phyloP scores from a whole-genome alignment of 352 stramenopile genomes.

The Pythium sp. region DNA sequence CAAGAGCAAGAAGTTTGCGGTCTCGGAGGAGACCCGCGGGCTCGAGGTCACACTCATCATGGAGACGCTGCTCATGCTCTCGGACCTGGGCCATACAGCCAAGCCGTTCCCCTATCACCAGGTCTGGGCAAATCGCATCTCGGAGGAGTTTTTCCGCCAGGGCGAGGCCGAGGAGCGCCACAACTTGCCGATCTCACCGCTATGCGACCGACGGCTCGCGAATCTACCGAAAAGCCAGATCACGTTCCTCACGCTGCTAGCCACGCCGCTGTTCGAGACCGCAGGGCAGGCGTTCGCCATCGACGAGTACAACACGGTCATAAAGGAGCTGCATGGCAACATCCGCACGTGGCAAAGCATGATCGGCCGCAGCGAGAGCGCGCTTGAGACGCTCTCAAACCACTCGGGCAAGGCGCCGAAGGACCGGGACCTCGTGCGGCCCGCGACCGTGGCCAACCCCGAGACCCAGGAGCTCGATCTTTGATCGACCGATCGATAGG shows the following conservation, averaged over 20 bases:
- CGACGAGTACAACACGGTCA: conserved; percentile 52
- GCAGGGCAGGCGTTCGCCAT: conserved; percentile 57
- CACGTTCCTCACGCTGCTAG: conserved; percentile 61
- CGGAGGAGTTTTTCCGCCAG: conserved; percentile 68
- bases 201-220: conserved; percentile 57
- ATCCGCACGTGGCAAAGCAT: conserved; percentile 46
- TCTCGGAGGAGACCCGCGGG: conserved; percentile 41
- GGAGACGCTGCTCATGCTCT: conserved; percentile 73
- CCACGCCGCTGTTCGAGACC: conserved; percentile 60
- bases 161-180: conserved; percentile 59
- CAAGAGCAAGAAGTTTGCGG: conserved; percentile 63
- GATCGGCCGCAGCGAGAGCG: conserved; percentile 30
- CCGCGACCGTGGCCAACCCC: not conserved
- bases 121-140: conserved; percentile 57
- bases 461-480: conserved; percentile 10
- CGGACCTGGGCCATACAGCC: conserved; percentile 60
- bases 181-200: conserved; percentile 47
- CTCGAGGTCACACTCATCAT: conserved; percentile 63
- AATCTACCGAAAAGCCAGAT: conserved; percentile 66
- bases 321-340: conserved; percentile 52
- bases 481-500: not conserved
- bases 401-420: conserved; percentile 23
- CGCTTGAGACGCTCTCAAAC: conserved; percentile 29
- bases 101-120: conserved; percentile 67
- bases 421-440: conserved; percentile 9